phyloP scores from a whole-genome alignment of 352 stramenopile genomes.

The Phytophthora tubulina region DNA sequence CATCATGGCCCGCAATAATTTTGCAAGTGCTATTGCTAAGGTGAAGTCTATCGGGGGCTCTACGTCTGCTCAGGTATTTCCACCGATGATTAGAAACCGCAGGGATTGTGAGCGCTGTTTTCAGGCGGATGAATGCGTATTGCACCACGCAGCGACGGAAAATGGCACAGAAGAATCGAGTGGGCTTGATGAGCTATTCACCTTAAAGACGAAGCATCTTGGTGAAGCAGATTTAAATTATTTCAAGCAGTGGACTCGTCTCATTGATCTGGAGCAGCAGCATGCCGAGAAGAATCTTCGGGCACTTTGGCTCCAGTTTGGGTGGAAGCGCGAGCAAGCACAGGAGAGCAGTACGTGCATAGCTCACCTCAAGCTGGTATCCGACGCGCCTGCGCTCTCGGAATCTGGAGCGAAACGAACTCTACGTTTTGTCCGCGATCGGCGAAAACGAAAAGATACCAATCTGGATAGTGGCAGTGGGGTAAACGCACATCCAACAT shows the following conservation, averaged over 20 bases:
- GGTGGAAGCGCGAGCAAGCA: constrained; percentile 63
- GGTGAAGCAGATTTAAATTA: constrained; percentile 61
- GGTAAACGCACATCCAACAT: constrained; percentile 31
- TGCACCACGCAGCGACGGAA: constrained; percentile 84
- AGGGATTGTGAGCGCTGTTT: constrained; percentile 86
- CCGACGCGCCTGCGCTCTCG: constrained; percentile 44
- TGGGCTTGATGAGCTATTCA: constrained; percentile 76
- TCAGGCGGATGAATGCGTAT: constrained; percentile 84
- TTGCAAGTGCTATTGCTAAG: constrained; percentile 66
- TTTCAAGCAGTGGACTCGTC: constrained; percentile 77
- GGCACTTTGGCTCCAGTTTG: constrained; percentile 72
- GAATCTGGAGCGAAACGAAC: constrained; percentile 50
- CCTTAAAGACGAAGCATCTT: constrained; percentile 66
- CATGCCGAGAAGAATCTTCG: constrained; percentile 75
- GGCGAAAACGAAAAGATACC: constrained; percentile 29
- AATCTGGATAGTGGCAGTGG: background rate
- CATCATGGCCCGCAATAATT: constrained; percentile 77
- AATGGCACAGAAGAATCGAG: constrained; percentile 74
- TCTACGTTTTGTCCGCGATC: constrained; percentile 65
- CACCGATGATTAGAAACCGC: constrained; percentile 75
- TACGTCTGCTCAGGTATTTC: constrained; percentile 62
- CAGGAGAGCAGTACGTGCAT: constrained; percentile 68
- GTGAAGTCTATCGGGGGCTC: constrained; percentile 65
- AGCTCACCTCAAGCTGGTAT: constrained; percentile 60
- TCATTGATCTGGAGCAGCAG: constrained; percentile 83